Evolutionary conservation across 176 grass and related monocot genomes (phyloP), one percentile per base, ranked within the genome.

Genomic region (Metroxylon sagu): DNA sequence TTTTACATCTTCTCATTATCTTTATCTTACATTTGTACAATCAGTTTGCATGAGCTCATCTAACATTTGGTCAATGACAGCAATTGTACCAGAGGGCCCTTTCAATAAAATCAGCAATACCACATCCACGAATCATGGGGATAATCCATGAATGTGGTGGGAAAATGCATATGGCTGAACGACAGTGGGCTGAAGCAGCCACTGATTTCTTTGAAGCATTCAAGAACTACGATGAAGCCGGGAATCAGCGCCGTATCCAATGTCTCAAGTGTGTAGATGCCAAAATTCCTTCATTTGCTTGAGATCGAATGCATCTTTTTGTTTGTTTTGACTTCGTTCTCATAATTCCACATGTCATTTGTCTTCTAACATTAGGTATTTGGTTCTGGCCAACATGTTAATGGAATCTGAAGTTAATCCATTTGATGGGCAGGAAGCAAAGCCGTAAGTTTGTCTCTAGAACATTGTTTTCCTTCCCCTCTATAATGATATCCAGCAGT

Each of bases 341-440:
- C 10, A 43, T 43, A 12, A 2, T 43, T 43, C 26, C 12, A 25
- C 30, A 25, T 12, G 16, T 29, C 25, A 60, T 26, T 61, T 35
- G 50, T 39, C n/a, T 73, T 73, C 53, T 70, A 23, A 19, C 6
- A 28, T 65, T 49, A 98, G 93, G 70, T 98, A 98, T 72, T 86
- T 98, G 35, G 93, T 98, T 73, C 87, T 98, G 72, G 93, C 93
- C 10, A 98, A 98, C 76, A 98, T 98, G 93, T 75, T 98, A 58
- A 98, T 98, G 93, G 83, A 98, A 56, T 98, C 93, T 61, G 93
- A 98, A 98, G 93, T 98, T 61, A 98, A 98, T 83, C 93, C 92
- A 18, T 98, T 98, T 27, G 93, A 98, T 81, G 93, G 93, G 53
- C 92, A 98, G 82, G 93, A 98, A 74, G 93, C 93, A 35, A 98